These are phyloP conservation scores for Pseudoturritis turrita DNA, from an alignment of 345 rosid species.

Conservation along the genomic window DNA sequence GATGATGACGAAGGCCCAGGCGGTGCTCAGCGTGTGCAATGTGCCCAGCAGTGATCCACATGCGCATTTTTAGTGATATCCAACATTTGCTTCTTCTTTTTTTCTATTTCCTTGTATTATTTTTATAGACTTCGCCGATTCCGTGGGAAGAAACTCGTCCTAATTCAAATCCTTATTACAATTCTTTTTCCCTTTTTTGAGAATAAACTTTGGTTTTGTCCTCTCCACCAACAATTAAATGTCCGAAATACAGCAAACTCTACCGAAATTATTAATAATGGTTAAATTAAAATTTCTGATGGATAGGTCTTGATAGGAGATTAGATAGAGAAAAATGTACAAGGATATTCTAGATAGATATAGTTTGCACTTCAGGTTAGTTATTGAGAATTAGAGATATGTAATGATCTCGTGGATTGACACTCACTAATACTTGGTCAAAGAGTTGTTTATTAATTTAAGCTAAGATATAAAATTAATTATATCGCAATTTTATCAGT, in stretches of 20 bases:
- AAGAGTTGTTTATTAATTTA: background rate
- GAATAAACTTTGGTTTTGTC: background rate
- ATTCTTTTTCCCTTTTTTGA: background rate
- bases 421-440: background rate
- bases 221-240: background rate
- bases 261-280: background rate
- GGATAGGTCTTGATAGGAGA: no score
- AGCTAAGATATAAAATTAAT: background rate
- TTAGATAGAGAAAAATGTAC: no score
- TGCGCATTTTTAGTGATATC: conserved; percentile 12
- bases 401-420: background rate
- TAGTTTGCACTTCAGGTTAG: background rate
- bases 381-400: background rate
- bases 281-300: no score
- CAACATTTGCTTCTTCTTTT: conserved; percentile 1
- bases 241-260: background rate
- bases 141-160: conserved; percentile 6
- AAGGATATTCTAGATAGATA: no score
- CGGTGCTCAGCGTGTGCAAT: conserved; percentile 62
- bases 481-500: background rate
- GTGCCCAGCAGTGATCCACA: conserved; percentile 62
- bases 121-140: conserved; percentile 11
- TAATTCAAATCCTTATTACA: conserved; percentile 1
- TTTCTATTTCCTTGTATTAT: background rate
- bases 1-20: conserved; percentile 43